Evolutionary conservation across 2,329 filamentous ascomycete species (phyloP).

Genomic region (Aspergillus japonicus): DNA sequence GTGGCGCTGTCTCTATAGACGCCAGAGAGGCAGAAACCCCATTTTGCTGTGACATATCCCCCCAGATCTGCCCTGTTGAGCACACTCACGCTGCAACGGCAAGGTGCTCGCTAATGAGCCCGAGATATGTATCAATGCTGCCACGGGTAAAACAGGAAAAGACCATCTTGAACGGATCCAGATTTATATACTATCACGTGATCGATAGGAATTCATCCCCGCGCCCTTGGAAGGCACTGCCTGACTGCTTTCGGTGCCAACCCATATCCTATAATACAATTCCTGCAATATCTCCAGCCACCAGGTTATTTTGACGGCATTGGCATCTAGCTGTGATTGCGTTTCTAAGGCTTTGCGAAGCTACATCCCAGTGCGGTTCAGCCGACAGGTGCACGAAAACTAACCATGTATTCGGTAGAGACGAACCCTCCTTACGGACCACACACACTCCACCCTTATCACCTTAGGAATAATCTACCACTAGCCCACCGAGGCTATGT

Average conservation of each 20-base stretch:
- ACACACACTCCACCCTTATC: background rate
- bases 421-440: background rate
- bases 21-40: conserved; percentile 21
- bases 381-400: background rate
- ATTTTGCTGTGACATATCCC: conserved; percentile 29
- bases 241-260: background rate
- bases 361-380: background rate
- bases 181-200: conserved; percentile 34
- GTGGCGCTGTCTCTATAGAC: conserved; percentile 26
- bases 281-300: background rate
- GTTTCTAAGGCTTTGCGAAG: background rate
- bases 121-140: conserved; percentile 1
- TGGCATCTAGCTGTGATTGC: background rate
- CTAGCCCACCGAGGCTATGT: background rate
- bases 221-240: background rate
- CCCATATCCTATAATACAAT: background rate
- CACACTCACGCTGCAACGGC: background rate
- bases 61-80: background rate
- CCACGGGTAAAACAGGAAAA: background rate
- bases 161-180: conserved; percentile 20
- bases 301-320: background rate
- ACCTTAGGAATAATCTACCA: background rate
- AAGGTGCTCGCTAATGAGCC: background rate
- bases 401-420: conserved; percentile 1
- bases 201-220: conserved; percentile 11